Base-by-base conservation (phyloP, 1,284 basidiomycete genomes). In the Sporisorium graminicola region DNA sequence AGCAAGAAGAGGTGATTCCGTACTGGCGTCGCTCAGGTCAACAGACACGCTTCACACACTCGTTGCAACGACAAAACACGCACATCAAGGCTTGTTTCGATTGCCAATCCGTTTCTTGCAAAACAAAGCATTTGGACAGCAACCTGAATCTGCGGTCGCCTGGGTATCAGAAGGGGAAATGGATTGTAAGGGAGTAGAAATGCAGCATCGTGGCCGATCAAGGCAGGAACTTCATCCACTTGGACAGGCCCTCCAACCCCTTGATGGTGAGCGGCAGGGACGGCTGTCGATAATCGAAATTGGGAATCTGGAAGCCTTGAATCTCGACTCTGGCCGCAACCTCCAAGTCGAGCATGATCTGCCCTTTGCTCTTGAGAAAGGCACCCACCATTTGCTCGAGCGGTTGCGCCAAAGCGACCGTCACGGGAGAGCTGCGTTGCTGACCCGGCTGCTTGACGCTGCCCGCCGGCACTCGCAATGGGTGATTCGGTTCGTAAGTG, bases 261-360 rank as follows among this genome's bases (percentile, higher is more conserved):
- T 69, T 74, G 52, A 81, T 75, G 49, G 65, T 63, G 42, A 81
- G 63, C 27, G 79, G 79, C 8, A 81, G 63, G 31, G 62, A 50
- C 2, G 72, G 71, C 61, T 81, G 79, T n/a, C 53, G 54, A 37
- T 81, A 81, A 18, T 77, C 56, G 37, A 81, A 70, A 18, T 70
- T 50, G 26, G 79, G 79, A 31, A 81, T 79, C 57, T 66, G 49
- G 61, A 72, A 81, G 2, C 77, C 79, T 35, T 69, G 65, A 29
- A 82, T 67, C 40, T 78, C 74, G 52, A 82, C 70, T 5, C 53
- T 42, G 2, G 79, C 79, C 18, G 65, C 52, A 43, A 81, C 64
- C 26, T 82, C 74, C 24, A 82, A 58, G 20, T 82, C 79, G 29
- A 82, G 73, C 54, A 73, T 56, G 59, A 82, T 62, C 20, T 60